Conservation (phyloP, 2,329 filamentous ascomycete genomes). For the Coniochaeta ligniaria region DNA sequence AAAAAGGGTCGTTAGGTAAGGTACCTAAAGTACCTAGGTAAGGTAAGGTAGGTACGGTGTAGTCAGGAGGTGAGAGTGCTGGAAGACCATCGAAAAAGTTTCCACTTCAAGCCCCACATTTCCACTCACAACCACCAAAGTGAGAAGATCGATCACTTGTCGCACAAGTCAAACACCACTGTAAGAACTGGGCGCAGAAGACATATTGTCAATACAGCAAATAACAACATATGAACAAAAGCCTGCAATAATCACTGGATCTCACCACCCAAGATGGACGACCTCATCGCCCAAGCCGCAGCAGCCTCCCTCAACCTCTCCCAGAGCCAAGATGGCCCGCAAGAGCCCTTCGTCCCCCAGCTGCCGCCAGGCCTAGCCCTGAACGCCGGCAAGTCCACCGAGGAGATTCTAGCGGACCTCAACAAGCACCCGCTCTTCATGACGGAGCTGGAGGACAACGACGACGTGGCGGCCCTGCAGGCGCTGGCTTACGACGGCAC, state of each 20-base stretch:
- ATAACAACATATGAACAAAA: not conserved
- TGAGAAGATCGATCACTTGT: not conserved
- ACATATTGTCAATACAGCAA: too few relatives aligned
- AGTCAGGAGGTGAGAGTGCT: too few relatives aligned
- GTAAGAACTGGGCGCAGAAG: too few relatives aligned
- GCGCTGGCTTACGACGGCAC: conserved; percentile 92
- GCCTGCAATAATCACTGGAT: not conserved
- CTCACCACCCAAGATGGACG: not conserved
- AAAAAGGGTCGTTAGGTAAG: too few relatives aligned
- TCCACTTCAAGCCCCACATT: not conserved
- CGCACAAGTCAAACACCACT: not conserved
- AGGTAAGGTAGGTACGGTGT: too few relatives aligned
- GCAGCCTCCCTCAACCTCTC: not conserved
- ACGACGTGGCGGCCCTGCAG: conserved; percentile 77
- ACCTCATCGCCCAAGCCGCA: not conserved
- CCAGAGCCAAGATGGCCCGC: not conserved
- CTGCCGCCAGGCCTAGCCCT: conserved; percentile 37
- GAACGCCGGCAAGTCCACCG: conserved; percentile 38
- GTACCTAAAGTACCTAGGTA: too few relatives aligned
- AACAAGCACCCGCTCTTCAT: conserved; percentile 80
- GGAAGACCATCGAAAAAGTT: not conserved
- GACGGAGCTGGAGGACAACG: conserved; percentile 84
- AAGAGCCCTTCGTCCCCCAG: conserved; percentile 21
- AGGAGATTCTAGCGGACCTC: conserved; percentile 49
- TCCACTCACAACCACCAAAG: not conserved